Conservation (phyloP, 768 basidiomycete genomes). For the Pisolithus albus region DNA sequence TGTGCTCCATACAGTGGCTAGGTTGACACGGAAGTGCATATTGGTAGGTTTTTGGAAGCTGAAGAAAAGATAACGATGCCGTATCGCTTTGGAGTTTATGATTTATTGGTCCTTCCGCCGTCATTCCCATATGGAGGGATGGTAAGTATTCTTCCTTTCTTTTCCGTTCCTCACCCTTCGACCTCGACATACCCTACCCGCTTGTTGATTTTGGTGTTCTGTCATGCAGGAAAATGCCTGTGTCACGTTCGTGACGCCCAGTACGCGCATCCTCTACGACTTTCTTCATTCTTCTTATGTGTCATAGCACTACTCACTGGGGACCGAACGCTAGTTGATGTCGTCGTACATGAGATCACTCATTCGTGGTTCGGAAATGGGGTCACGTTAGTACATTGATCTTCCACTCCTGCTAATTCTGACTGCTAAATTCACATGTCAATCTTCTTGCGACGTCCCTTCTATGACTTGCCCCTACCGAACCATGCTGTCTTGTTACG, state of each 20-base stretch:
- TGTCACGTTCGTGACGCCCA: slow-evolving; percentile 82
- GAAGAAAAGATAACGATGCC: slow-evolving; percentile 66
- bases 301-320: slow-evolving; percentile 70
- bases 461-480: too few species aligned
- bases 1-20: background rate
- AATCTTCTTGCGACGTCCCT: too few species aligned
- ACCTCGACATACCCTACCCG: too few species aligned
- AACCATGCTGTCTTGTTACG: too few species aligned
- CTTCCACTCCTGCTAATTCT: background rate
- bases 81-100: slow-evolving; percentile 85
- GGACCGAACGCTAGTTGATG: slow-evolving; percentile 81
- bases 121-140: slow-evolving; percentile 93
- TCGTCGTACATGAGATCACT: slow-evolving; percentile 80
- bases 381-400: slow-evolving; percentile 50
- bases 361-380: slow-evolving; percentile 95
- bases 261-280: slow-evolving; percentile 31
- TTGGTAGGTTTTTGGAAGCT: slow-evolving; percentile 58
- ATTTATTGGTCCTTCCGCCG: slow-evolving; percentile 81
- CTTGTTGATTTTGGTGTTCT: too few species aligned
- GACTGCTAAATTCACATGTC: slow-evolving; percentile 1
- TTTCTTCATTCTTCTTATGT: background rate
- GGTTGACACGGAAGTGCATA: background rate
- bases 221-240: slow-evolving; percentile 75
- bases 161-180: too few species aligned
- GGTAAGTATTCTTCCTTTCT: slow-evolving; percentile 33